These are phyloP conservation scores for Wickerhamiella siamensis DNA, from an alignment of 805 yeast species.

Conservation along the genomic window DNA sequence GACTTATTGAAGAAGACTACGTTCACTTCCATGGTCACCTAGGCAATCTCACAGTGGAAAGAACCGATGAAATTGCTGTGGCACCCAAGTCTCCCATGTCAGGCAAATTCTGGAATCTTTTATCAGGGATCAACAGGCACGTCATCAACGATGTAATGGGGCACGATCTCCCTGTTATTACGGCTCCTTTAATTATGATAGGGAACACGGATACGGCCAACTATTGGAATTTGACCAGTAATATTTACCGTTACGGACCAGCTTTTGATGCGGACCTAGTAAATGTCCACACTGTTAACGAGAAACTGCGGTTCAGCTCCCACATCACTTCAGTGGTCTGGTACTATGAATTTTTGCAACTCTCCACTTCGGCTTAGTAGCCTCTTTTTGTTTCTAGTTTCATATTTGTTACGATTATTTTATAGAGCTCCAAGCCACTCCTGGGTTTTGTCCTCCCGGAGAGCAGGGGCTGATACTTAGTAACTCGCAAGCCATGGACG, in stretches of 20 bases:
- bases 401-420: too few species aligned
- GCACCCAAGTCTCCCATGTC: slow-evolving; percentile 35
- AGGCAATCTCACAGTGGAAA: slow-evolving; percentile 6
- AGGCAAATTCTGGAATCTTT: slow-evolving; percentile 32
- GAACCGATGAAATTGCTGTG: slow-evolving; percentile 27
- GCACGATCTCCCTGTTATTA: slow-evolving; percentile 2
- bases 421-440: too few species aligned
- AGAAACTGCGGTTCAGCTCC: slow-evolving; percentile 34
- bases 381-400: too few species aligned
- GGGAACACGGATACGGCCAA: slow-evolving; percentile 57
- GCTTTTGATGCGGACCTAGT: neutral
- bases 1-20: neutral
- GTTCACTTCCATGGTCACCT: slow-evolving; percentile 1
- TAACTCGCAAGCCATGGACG: neutral
- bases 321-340: slow-evolving; percentile 29
- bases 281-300: slow-evolving; percentile 30
- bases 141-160: slow-evolving; percentile 37
- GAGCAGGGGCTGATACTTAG: too few species aligned
- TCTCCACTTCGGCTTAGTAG: slow-evolving; percentile 10
- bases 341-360: slow-evolving; percentile 7
- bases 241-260: slow-evolving; percentile 51
- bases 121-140: slow-evolving; percentile 47
- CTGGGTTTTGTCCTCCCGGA: too few species aligned
- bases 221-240: slow-evolving; percentile 44
- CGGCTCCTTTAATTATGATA: slow-evolving; percentile 31